phyloP scores from a whole-genome alignment of 352 stramenopile genomes.

The Phytophthora citrophthora region DNA sequence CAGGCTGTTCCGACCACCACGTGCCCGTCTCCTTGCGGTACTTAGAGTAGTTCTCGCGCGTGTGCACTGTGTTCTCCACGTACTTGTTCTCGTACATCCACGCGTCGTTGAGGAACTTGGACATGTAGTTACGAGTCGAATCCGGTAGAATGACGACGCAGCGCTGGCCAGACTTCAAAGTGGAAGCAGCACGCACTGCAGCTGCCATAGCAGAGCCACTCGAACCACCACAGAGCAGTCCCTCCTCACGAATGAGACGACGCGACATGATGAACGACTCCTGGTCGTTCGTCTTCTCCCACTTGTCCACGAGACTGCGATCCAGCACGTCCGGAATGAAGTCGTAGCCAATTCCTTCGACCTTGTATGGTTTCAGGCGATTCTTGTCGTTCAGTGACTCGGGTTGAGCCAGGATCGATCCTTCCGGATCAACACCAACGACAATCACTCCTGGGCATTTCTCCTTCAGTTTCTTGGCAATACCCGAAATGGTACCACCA shows the following conservation, averaged over 20 bases:
- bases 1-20: conserved; percentile 93
- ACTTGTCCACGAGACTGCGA: conserved; percentile 91
- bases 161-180: conserved; percentile 87
- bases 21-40: conserved; percentile 74
- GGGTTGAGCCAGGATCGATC: conserved; percentile 93
- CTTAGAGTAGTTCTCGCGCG: conserved; percentile 71
- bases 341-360: conserved; percentile 97
- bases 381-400: conserved; percentile 93
- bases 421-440: conserved; percentile 91
- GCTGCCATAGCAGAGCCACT: conserved; percentile 88
- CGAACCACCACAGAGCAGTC: conserved; percentile 94
- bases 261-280: conserved; percentile 95
- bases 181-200: conserved; percentile 81
- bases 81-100: conserved; percentile 92
- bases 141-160: conserved; percentile 96
- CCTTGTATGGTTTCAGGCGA: conserved; percentile 88
- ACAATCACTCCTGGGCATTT: conserved; percentile 84
- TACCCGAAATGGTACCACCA: conserved; percentile 95
- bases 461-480: conserved; percentile 95
- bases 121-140: conserved; percentile 98
- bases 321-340: conserved; percentile 96
- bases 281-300: conserved; percentile 95
- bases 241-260: conserved; percentile 94
- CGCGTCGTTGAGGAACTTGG: conserved; percentile 95
- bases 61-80: conserved; percentile 71